phyloP scores from a whole-genome alignment of 257 asterid genomes.

The Forsythia viridissima region DNA sequence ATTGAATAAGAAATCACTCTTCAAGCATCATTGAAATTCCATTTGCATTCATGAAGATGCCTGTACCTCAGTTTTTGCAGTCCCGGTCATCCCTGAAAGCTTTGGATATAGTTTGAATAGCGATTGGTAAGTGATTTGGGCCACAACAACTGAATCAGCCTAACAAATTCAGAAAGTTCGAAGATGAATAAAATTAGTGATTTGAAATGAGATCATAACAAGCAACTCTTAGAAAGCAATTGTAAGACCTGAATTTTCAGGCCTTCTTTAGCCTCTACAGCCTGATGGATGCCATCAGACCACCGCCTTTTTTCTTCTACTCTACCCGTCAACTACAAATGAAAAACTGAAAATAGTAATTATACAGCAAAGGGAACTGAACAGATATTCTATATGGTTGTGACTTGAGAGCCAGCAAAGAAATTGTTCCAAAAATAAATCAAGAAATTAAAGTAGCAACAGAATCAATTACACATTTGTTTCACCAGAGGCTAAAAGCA shows the following conservation, averaged over 20 bases:
- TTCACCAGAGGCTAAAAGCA: not conserved
- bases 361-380: slow-evolving; percentile 20
- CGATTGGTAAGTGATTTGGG: slow-evolving; percentile 97
- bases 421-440: not conserved
- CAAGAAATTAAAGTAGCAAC: not conserved
- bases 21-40: slow-evolving; percentile 9
- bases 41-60: slow-evolving; percentile 22
- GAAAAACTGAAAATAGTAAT: slow-evolving; percentile 1
- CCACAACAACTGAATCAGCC: slow-evolving; percentile 97
- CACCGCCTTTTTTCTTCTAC: slow-evolving; percentile 96
- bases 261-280: slow-evolving; percentile 99
- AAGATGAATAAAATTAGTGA: slow-evolving; percentile 14
- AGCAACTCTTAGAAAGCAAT: slow-evolving; percentile 16
- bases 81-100: slow-evolving; percentile 99
- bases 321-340: slow-evolving; percentile 87
- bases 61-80: slow-evolving; percentile 93
- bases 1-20: slow-evolving; percentile 14
- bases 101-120: slow-evolving; percentile 91
- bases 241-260: slow-evolving; percentile 71
- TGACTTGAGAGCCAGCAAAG: not conserved
- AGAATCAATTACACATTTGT: not conserved
- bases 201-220: slow-evolving; percentile 3
- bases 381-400: not conserved
- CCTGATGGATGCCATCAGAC: slow-evolving; percentile 99
- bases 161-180: slow-evolving; percentile 34